Conservation (phyloP, 1,284 basidiomycete genomes). For the Naganishia cerealis region DNA sequence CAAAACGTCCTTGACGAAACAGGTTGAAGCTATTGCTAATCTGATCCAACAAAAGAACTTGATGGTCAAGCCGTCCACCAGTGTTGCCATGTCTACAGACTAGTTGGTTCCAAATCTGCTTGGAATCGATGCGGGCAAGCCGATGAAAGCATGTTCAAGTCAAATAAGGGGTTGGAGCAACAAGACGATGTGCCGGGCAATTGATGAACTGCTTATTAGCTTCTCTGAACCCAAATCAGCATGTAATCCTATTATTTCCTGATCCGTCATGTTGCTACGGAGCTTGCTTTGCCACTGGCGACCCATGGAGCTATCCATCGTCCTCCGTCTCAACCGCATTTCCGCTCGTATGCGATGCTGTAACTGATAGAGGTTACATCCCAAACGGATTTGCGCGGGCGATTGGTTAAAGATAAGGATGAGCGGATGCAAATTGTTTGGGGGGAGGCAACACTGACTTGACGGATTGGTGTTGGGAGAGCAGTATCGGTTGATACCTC, state of each 20-base stretch:
- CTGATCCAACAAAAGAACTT: constrained; percentile 28
- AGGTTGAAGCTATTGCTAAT: constrained; percentile 34
- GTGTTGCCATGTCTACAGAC: constrained; percentile 11
- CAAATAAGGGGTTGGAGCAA: no score
- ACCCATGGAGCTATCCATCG: neutral
- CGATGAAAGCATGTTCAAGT: no score
- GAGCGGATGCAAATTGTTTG: constrained; percentile 1
- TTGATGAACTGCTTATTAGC: no score
- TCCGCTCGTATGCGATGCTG: neutral
- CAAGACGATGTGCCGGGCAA: no score
- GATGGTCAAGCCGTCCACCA: constrained; percentile 14
- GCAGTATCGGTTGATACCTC: no score
- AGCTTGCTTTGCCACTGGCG: no score
- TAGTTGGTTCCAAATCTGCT: neutral
- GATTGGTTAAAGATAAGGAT: constrained; percentile 21
- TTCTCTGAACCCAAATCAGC: no score
- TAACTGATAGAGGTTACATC: neutral
- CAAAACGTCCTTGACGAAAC: neutral
- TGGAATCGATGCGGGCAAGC: neutral
- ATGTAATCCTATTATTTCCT: no score
- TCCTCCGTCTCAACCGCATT: neutral
- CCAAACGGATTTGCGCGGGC: constrained; percentile 10
- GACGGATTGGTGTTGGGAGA: no score
- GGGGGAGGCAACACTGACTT: neutral
- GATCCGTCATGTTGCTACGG: no score